phyloP scores from a whole-genome alignment of 257 asterid species.

The Datura wrightii region DNA sequence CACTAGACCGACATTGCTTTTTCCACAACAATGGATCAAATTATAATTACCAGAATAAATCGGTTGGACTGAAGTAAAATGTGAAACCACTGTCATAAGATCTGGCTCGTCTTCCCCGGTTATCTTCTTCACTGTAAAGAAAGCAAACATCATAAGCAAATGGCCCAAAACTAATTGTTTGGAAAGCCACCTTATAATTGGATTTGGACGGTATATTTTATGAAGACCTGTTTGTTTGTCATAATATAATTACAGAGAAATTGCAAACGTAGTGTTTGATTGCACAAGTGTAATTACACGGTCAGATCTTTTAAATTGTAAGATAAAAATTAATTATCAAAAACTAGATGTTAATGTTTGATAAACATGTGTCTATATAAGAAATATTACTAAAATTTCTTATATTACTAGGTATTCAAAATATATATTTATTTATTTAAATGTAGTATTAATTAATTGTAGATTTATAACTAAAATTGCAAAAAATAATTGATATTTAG shows the following conservation, averaged over 20 bases:
- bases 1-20: constrained; percentile 27
- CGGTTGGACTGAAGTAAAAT: constrained; percentile 67
- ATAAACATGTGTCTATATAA: not conserved
- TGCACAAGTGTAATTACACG: not conserved
- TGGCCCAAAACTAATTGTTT: not conserved
- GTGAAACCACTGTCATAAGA: constrained; percentile 66
- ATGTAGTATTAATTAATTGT: not conserved
- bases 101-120: constrained; percentile 89
- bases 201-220: not conserved
- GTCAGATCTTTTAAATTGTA: not conserved
- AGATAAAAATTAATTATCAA: not conserved
- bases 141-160: constrained; percentile 24
- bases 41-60: constrained; percentile 78
- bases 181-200: constrained; percentile 2
- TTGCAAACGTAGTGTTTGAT: not conserved
- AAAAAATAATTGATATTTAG: not conserved
- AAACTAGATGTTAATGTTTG: not conserved
- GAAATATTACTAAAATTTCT: not conserved
- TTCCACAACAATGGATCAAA: constrained; percentile 33
- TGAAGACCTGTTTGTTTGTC: not conserved
- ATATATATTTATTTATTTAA: not conserved
- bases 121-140: constrained; percentile 73
- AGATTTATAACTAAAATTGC: not conserved
- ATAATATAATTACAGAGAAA: not conserved
- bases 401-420: not conserved